Conservation (phyloP, 306 rosid species). For the Heteromeles arbutifolia region DNA sequence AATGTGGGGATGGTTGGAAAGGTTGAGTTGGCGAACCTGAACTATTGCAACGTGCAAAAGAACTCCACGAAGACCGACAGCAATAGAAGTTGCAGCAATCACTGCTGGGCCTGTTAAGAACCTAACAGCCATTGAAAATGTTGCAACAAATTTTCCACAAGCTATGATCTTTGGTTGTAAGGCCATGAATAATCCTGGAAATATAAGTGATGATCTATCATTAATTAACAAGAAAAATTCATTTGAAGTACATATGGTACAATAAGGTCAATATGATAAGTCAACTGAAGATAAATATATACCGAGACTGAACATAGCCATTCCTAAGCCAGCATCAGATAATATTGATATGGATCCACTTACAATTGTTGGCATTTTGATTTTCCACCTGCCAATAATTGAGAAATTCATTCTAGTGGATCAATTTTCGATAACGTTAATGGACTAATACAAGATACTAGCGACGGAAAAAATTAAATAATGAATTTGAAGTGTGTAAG, state of each 20-base stretch:
- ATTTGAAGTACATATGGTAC: not conserved
- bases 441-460: not conserved
- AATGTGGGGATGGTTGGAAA: not conserved
- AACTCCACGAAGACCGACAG: conserved; percentile 68
- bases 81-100: conserved; percentile 75
- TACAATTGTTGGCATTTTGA: conserved; percentile 75
- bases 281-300: not conserved
- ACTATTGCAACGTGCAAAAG: conserved; percentile 82
- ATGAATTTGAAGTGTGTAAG: not conserved
- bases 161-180: conserved; percentile 82
- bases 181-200: conserved; percentile 83
- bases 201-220: not conserved
- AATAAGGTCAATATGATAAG: not conserved
- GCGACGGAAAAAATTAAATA: not conserved
- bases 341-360: conserved; percentile 77
- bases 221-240: not conserved
- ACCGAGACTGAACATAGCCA: conserved; percentile 98
- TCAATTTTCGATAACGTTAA: not conserved
- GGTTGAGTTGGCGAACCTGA: conserved; percentile 43
- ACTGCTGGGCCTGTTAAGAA: conserved; percentile 91
- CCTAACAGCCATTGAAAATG: conserved; percentile 90
- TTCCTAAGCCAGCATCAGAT: conserved; percentile 88
- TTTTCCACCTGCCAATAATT: conserved; percentile 44
- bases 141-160: conserved; percentile 83
- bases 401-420: not conserved